Base-by-base conservation (phyloP, 192 early-diverging fungal genomes). In the Podila verticillata region DNA sequence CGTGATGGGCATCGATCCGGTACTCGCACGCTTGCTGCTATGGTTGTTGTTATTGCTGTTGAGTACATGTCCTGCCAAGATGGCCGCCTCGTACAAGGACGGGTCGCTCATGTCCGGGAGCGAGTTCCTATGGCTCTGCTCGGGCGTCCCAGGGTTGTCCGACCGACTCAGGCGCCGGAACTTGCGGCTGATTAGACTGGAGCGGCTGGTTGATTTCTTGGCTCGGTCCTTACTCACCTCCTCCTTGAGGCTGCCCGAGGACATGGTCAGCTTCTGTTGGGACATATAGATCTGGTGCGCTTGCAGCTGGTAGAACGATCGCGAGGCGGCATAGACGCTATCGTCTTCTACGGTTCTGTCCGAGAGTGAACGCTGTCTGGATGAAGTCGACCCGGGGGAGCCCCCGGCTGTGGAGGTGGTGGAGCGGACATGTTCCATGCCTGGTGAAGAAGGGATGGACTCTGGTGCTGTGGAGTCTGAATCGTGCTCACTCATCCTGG, bases 241-340 rank as follows among this genome's bases (percentile, higher is more conserved):
- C 31, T 57, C 66, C 22, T 51, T 57, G 47, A 36, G 24, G 54
- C 30, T 64, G 15, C 47, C 35, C 36, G 60, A 60, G 9, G 75
- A 66, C 12, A 31, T 20, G 7, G 61, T 48, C 65, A 80, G n/a
- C 4, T 32, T 68, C 30, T 80, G 77, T 17, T 80, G 65, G 7
- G 77, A 60, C 7, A 72, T 8, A 48, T 72, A 80, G 22, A 80
- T 68, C 35, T 80, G 77, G 0, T 80, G 70, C 1, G 70, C 77
- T 28, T 80, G 70, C 15, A 72, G 77, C 48, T 80, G 70, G 32
- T 80, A 80, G 17, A 80, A 80, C 0, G 77, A 71, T 10, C 66
- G 70, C 0, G 17, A 19, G 5, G 58, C 58, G 58, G 51, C 44
- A 47, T 15, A 7, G n/a, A 57, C 69, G 57, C 24, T 68, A 8